A percentile compares a stretch with the other conserved stretches of the same genome.
Evolutionary conservation across 345 rosid genomes (phyloP).

Genomic region (Leavenworthia alabamica): DNA sequence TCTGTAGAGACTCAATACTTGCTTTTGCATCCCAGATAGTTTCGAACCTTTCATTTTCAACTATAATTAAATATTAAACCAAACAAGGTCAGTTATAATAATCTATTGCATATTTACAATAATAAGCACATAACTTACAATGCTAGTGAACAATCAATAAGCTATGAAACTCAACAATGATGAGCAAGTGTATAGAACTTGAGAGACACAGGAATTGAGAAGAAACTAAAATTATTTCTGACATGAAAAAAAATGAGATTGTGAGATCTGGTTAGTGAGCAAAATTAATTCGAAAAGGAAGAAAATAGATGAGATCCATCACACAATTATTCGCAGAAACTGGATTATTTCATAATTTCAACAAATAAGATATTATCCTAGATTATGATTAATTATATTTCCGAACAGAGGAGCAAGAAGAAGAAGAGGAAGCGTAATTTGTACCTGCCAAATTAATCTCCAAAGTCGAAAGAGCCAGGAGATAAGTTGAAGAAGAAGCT

Average conservation of each 20-base stretch:
- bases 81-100: background rate
- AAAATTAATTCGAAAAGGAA: background rate
- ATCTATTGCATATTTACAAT: background rate
- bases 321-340: background rate
- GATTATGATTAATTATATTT: background rate
- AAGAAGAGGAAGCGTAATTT: background rate
- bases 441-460: background rate
- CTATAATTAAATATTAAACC: background rate
- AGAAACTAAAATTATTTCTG: background rate
- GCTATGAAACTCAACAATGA: background rate
- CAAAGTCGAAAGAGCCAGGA: background rate
- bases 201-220: background rate
- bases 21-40: slow-evolving; percentile 87
- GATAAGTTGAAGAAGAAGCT: background rate
- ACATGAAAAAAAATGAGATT: background rate
- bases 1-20: slow-evolving; percentile 72
- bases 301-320: background rate
- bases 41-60: slow-evolving; percentile 34
- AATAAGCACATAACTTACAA: background rate
- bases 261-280: background rate
- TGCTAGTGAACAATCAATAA: background rate
- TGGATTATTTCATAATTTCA: background rate
- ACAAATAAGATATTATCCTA: too few relatives aligned
- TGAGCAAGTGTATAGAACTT: background rate
- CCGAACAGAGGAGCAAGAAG: background rate